phyloP scores from a whole-genome alignment of 1,139 yeast genomes.

The Kodamaea anthophila region DNA sequence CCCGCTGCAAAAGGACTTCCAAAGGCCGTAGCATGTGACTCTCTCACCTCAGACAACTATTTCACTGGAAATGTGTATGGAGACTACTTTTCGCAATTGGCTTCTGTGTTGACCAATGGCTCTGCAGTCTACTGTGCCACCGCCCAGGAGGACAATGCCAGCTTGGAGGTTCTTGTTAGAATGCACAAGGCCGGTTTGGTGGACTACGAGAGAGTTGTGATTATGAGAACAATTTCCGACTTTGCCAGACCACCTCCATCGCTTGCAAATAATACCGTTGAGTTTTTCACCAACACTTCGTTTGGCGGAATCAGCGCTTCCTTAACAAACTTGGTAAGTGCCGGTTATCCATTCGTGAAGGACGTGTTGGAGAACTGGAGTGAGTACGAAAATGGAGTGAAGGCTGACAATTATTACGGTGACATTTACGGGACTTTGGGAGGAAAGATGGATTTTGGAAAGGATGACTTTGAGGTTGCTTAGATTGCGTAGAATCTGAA shows the following conservation, averaged over 20 bases:
- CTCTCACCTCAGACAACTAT: conserved; percentile 56
- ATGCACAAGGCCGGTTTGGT: conserved; percentile 49
- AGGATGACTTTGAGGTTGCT: conserved; percentile 9
- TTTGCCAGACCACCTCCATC: conserved; percentile 53
- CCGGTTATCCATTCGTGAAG: conserved; percentile 49
- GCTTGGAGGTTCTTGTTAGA: conserved; percentile 55
- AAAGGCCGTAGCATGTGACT: conserved; percentile 49
- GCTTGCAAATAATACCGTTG: conserved; percentile 36
- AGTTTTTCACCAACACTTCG: conserved; percentile 43
- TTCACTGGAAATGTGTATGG: conserved; percentile 50
- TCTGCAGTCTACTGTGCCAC: conserved; percentile 56
- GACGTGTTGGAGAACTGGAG: conserved; percentile 51
- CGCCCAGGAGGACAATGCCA: conserved; percentile 67
- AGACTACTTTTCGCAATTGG: conserved; percentile 44
- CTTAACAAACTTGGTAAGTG: conserved; percentile 45
- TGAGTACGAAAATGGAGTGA: conserved; percentile 29
- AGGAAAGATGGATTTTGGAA: conserved; percentile 16
- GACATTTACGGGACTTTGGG: conserved; percentile 52
- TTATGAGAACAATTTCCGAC: conserved; percentile 61
- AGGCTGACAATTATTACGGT: conserved; percentile 52
- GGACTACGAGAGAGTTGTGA: conserved; percentile 51
- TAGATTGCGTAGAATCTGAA: too few species aligned
- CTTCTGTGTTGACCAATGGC: conserved; percentile 50
- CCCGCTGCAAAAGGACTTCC: conserved; percentile 50
- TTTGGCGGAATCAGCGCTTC: conserved; percentile 52